Percentiles rank a stretch among this genome's conserved stretches.
These are phyloP conservation scores for Emergomyces africanus DNA, from an alignment of 2,329 filamentous ascomycete genomes.

Conservation along the genomic window DNA sequence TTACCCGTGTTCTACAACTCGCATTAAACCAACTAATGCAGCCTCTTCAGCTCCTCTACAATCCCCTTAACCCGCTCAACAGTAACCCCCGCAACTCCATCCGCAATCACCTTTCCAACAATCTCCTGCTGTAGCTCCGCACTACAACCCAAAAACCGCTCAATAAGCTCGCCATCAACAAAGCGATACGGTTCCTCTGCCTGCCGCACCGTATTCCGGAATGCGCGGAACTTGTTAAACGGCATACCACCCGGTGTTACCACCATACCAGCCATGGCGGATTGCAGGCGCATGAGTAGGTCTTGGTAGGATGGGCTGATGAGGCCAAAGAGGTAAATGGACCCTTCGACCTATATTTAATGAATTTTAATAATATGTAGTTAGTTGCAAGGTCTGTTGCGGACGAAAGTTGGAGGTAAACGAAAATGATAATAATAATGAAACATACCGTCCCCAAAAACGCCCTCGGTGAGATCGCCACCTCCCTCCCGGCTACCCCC, in stretches of 20 bases:
- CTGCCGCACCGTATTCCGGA: conserved; percentile 57
- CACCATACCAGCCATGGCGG: conserved; percentile 53
- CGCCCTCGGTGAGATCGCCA: conserved; percentile 64
- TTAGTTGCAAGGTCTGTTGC: neutral
- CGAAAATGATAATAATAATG: neutral
- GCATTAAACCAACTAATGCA: conserved; percentile 25
- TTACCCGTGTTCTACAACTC: neutral
- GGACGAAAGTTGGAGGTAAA: neutral
- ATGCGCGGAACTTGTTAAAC: conserved; percentile 72
- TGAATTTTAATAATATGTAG: neutral
- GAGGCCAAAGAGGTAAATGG: conserved; percentile 76
- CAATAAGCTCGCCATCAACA: conserved; percentile 82
- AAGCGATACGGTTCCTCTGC: conserved; percentile 71
- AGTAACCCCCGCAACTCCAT: conserved; percentile 44
- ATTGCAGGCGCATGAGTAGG: conserved; percentile 70
- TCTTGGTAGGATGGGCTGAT: conserved; percentile 63
- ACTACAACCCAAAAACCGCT: conserved; percentile 64
- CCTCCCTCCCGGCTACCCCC: conserved; percentile 49
- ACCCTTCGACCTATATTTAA: conserved; percentile 62
- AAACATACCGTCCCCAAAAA: conserved; percentile 73
- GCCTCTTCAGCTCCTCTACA: conserved; percentile 43
- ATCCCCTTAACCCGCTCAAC: conserved; percentile 47
- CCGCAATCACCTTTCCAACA: conserved; percentile 37
- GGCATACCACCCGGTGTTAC: conserved; percentile 58
- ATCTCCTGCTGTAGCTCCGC: conserved; percentile 45